Evolutionary conservation across 2,329 filamentous ascomycete species (phyloP).

Genomic region (Gaeumannomyces sp.): DNA sequence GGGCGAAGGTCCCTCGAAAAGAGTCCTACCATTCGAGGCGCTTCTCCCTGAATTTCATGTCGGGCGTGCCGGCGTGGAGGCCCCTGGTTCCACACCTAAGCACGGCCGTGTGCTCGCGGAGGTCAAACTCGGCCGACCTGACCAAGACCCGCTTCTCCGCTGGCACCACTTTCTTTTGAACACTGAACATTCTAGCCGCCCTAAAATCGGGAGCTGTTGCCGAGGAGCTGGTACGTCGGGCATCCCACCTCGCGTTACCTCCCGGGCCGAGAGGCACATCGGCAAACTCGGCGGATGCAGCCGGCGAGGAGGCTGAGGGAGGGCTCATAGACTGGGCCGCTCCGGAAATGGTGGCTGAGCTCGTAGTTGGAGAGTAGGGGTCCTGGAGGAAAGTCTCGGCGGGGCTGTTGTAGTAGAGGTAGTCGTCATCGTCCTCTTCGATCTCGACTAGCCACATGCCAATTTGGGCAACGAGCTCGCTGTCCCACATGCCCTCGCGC

Average conservation of each 20-base stretch:
- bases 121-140: conserved; percentile 49
- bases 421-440: conserved; percentile 40
- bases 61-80: conserved; percentile 37
- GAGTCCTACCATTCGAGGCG: conserved; percentile 41
- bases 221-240: conserved; percentile 14
- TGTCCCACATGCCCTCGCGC: conserved; percentile 66
- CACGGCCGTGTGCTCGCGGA: conserved; percentile 42
- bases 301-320: conserved; percentile 11
- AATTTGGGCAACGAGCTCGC: conserved; percentile 49
- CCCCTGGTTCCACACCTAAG: conserved; percentile 50
- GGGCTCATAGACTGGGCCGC: conserved; percentile 18
- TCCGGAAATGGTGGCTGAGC: conserved; percentile 17
- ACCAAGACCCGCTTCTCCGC: conserved; percentile 52
- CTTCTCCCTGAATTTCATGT: conserved; percentile 41
- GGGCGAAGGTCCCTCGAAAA: background rate
- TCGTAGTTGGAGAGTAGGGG: background rate
- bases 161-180: conserved; percentile 30
- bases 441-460: conserved; percentile 48
- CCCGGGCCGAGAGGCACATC: conserved; percentile 34
- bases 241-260: conserved; percentile 37
- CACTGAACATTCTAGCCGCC: conserved; percentile 13
- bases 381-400: conserved; percentile 15
- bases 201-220: conserved; percentile 15
- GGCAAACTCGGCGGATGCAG: conserved; percentile 27
- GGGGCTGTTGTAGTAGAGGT: conserved; percentile 21